Conservation (phyloP, 192 early-diverging fungal species). For the Coemansia reversa region DNA sequence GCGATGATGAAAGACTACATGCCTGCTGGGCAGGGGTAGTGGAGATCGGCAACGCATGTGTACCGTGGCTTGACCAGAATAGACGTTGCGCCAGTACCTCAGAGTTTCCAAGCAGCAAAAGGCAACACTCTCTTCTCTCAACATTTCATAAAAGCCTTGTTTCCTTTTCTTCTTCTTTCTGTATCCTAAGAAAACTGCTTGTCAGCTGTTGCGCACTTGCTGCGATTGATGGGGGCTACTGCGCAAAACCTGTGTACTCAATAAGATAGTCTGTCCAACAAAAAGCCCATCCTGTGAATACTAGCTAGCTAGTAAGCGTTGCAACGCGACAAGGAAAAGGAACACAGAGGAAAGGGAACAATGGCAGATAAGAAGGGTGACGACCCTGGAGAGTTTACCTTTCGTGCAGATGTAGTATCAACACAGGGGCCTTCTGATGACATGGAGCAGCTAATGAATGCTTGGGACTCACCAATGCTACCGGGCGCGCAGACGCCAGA, state of each 20-base stretch:
- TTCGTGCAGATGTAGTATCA: constrained; percentile 4
- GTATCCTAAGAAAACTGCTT: neutral
- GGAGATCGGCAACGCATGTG: neutral
- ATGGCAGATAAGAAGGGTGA: neutral
- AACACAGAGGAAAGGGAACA: neutral
- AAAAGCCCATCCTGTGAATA: neutral
- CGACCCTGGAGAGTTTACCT: constrained; percentile 11
- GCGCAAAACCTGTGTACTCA: neutral
- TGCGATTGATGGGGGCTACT: neutral
- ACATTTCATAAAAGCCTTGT: neutral
- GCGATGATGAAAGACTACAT: neutral
- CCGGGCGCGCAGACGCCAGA: constrained; percentile 10
- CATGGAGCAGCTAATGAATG: constrained; percentile 8
- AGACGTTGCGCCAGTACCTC: neutral
- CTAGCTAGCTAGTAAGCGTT: neutral
- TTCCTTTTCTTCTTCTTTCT: neutral
- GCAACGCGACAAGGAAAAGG: neutral
- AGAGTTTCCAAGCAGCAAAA: neutral
- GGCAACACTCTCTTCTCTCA: neutral
- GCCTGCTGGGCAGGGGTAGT: neutral
- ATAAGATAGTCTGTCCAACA: neutral
- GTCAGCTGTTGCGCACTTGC: neutral
- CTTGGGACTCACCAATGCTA: constrained; percentile 25
- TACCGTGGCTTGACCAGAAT: neutral
- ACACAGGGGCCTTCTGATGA: neutral